Evolutionary conservation across 202 grass and related monocot genomes (phyloP), one percentile per base, ranked within the genome.

Genomic region (Brachypodium distachyon): DNA sequence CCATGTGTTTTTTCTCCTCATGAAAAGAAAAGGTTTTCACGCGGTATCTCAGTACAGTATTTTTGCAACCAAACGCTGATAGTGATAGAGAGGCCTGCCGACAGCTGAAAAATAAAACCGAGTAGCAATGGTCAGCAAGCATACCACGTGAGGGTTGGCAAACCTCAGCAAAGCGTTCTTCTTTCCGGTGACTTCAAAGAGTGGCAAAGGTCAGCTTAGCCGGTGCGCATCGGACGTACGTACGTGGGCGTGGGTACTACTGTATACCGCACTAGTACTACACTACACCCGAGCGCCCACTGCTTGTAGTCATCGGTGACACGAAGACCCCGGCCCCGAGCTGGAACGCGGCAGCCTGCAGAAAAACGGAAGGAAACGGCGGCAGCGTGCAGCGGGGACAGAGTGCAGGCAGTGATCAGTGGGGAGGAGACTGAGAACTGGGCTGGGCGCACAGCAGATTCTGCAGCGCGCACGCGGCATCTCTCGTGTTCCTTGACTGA

Each of bases 401-500:
- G 51, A 19, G 22, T 12, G 53, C 26, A 28, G 54, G 19, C 50
- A 8, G 13, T 58, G 54, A 61, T 34, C 29, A 61, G 32, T 61
- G 17, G 58, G 58, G 31, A 37, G 58, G 10, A 58, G 55, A 28
- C 55, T 31, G 55, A 57, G 54, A 25, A 18, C 46, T 7, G 46
- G 19, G 58, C 18, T 9, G 58, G 17, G 68, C 78, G 44, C 80
- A 79, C 77, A 70, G 81, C 60, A 92, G 92, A 96, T 90, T 87
- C 92, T 78, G 89, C 86, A 90, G 70, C 73, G 73, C 80, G 38
- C 86, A 80, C 81, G 73, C 83, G 80, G 80, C 81, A 82, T 73
- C 77, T n/a, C n/a, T n/a, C n/a, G n/a, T n/a, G n/a, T n/a, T n/a
- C n/a, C n/a, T 92, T 91, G 92, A 87, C 73, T 83, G 81, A 85